These are phyloP conservation scores for Primulina tabacum DNA, from an alignment of 257 asterid species.

Conservation along the genomic window DNA sequence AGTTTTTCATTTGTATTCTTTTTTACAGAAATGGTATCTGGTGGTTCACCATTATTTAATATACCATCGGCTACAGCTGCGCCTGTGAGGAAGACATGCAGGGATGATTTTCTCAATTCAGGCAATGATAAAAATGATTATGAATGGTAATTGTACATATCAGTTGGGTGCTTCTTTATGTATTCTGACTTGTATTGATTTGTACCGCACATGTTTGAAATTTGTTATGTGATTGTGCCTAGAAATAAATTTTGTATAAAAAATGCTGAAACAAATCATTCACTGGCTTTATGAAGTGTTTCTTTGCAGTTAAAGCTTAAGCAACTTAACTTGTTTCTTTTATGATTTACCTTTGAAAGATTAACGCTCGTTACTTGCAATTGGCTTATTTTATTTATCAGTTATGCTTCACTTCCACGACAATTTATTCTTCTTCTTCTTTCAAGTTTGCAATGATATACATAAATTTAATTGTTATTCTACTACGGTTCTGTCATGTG, in stretches of 20 bases:
- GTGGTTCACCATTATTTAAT: constrained; percentile 65
- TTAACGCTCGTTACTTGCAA: background rate
- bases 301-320: background rate
- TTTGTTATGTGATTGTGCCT: background rate
- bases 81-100: constrained; percentile 66
- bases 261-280: background rate
- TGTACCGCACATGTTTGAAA: constrained; percentile 8
- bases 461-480: background rate
- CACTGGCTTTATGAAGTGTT: background rate
- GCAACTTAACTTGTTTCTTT: background rate
- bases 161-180: constrained; percentile 1
- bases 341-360: background rate
- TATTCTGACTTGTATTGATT: constrained; percentile 26
- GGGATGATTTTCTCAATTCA: constrained; percentile 91
- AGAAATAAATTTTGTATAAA: background rate
- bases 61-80: constrained; percentile 48
- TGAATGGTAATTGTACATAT: constrained; percentile 63
- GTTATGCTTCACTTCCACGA: background rate
- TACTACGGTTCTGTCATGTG: background rate
- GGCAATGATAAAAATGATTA: constrained; percentile 97
- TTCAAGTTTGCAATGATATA: background rate
- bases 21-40: constrained; percentile 60
- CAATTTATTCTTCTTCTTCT: background rate
- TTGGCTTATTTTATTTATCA: background rate
- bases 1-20: constrained; percentile 7